These are phyloP conservation scores for Oropetium thomaeum DNA, from an alignment of 176 grass and related monocot species.

Conservation along the genomic window DNA sequence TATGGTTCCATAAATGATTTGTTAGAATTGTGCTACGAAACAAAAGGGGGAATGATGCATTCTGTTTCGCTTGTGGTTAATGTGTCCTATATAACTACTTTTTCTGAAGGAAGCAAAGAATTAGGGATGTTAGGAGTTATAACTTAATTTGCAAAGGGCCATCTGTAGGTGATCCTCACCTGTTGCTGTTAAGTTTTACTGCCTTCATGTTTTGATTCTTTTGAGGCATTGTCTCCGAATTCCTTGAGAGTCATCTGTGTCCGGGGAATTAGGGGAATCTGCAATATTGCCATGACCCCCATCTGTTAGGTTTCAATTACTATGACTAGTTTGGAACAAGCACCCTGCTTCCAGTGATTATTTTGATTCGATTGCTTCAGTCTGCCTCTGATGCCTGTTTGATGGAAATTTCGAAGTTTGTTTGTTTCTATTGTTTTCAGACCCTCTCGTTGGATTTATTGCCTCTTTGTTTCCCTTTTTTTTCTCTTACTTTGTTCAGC, in stretches of 20 bases:
- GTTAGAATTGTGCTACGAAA: neutral
- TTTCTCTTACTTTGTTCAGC: too few species aligned
- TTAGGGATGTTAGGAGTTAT: neutral
- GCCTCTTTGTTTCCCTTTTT: too few species aligned
- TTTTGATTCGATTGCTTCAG: neutral
- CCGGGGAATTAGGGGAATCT: neutral
- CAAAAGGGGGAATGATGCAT: neutral
- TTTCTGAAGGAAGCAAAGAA: neutral
- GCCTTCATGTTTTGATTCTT: neutral
- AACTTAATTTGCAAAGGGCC: neutral
- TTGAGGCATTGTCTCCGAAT: neutral
- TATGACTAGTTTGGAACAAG: neutral
- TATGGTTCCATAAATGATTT: too few species aligned
- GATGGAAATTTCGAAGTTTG: neutral
- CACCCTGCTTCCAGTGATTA: neutral
- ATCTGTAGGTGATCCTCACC: neutral
- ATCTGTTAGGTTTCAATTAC: neutral
- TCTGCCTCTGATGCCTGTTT: neutral
- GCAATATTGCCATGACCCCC: neutral
- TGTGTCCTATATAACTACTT: neutral
- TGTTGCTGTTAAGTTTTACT: neutral
- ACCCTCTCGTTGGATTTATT: neutral
- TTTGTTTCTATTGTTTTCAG: neutral
- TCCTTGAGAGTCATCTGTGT: neutral
- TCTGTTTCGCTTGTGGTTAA: neutral